A percentile compares a stretch with the other conserved stretches of the same genome.
These are phyloP conservation scores for Xylaria sp. DNA, from an alignment of 2,329 filamentous ascomycete genomes.

Conservation along the genomic window DNA sequence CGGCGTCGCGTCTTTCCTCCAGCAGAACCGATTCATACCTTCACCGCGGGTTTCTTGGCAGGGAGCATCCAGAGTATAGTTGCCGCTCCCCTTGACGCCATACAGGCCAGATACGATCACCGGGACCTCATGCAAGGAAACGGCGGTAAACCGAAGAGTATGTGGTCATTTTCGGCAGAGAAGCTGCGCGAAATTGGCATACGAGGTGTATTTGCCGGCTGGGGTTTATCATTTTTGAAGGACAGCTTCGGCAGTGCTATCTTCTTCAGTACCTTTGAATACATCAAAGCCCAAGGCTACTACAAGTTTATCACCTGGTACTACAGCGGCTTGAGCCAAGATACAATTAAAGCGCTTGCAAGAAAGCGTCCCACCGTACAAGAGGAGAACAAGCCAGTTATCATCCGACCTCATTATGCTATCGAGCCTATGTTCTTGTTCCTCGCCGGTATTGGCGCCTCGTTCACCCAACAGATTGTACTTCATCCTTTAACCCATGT, in stretches of 20 bases:
- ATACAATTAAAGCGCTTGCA: slow-evolving; percentile 62
- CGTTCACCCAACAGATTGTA: slow-evolving; percentile 73
- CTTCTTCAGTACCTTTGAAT: slow-evolving; percentile 82
- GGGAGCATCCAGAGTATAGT: slow-evolving; percentile 76
- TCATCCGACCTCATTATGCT: slow-evolving; percentile 79
- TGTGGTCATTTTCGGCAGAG: slow-evolving; percentile 76
- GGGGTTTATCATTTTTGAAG: slow-evolving; percentile 73
- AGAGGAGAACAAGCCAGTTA: slow-evolving; percentile 48
- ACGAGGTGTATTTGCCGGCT: slow-evolving; percentile 79
- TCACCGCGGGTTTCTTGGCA: slow-evolving; percentile 75
- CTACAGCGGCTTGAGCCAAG: slow-evolving; percentile 68
- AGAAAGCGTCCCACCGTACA: slow-evolving; percentile 55
- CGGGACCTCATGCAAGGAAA: slow-evolving; percentile 57
- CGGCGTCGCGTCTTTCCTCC: slow-evolving; percentile 76
- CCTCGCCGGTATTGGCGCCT: slow-evolving; percentile 74
- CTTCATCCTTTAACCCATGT: slow-evolving; percentile 77
- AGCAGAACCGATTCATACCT: slow-evolving; percentile 69
- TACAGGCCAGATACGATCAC: slow-evolving; percentile 77
- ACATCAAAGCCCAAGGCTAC: slow-evolving; percentile 77
- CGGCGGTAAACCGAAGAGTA: slow-evolving; percentile 63
- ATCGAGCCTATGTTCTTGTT: slow-evolving; percentile 79
- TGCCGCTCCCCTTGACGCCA: slow-evolving; percentile 78
- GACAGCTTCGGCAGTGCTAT: slow-evolving; percentile 75
- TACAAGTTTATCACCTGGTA: slow-evolving; percentile 77
- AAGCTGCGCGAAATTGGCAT: slow-evolving; percentile 77